Conservation (phyloP, 73 alveolate species). For the Tetrahymena borealis region DNA sequence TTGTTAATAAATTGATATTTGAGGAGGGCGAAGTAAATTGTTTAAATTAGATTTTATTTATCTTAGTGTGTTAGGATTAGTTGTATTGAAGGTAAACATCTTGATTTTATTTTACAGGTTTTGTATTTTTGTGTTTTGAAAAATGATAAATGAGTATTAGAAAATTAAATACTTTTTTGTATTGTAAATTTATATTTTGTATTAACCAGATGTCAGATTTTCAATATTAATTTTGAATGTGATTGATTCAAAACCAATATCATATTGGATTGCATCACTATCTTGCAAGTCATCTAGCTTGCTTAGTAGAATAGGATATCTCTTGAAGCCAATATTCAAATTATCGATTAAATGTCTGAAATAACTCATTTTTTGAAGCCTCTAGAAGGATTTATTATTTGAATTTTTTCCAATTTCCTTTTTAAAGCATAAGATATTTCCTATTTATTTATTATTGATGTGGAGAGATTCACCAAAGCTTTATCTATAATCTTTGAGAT, state of each 20-base stretch:
- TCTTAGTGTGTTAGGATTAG: not conserved
- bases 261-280: not conserved
- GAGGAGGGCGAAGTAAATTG: not conserved
- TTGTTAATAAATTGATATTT: not conserved
- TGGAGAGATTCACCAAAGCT: not conserved
- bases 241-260: not conserved
- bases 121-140: not conserved
- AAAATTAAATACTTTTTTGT: not conserved
- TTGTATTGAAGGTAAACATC: not conserved
- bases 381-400: not conserved
- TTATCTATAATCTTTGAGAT: not conserved
- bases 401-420: not conserved
- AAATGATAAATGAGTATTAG: not conserved
- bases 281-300: not conserved
- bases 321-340: not conserved
- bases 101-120: not conserved
- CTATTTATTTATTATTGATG: not conserved
- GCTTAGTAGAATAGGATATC: not conserved
- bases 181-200: not conserved
- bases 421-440: not conserved
- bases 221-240: not conserved
- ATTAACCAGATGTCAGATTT: not conserved
- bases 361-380: not conserved
- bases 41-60: not conserved
- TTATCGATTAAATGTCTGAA: not conserved